Percentiles rank a stretch among this genome's conserved stretches.
phyloP scores from a whole-genome alignment of 169 alveolate genomes.

The Pseudocohnilembus persalinus region DNA sequence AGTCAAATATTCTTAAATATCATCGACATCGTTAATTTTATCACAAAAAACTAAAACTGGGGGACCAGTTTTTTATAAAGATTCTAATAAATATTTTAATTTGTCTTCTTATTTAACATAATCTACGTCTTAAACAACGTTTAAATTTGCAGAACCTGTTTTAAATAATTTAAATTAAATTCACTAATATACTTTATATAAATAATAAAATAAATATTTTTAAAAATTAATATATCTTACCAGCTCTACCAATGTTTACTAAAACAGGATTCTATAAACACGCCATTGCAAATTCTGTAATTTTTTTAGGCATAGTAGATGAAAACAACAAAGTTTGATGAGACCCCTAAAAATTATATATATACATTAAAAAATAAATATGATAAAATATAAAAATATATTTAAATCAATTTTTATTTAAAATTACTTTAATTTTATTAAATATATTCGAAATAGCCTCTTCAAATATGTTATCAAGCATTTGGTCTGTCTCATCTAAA shows the following conservation, averaged over 20 bases:
- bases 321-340: conserved; percentile 95
- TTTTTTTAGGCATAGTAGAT: conserved; percentile 97
- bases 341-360: conserved; percentile 41
- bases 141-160: conserved; percentile 92
- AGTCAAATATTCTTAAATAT: conserved; percentile 89
- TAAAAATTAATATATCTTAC: too few species aligned
- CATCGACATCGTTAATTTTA: conserved; percentile 94
- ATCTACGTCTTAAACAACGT: conserved; percentile 93
- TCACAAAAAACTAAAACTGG: conserved; percentile 95
- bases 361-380: conserved; percentile 41
- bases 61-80: conserved; percentile 95
- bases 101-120: conserved; percentile 92
- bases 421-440: conserved; percentile 83
- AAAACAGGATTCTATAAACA: conserved; percentile 91
- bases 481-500: conserved; percentile 98
- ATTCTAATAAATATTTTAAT: conserved; percentile 83
- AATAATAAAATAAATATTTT: too few species aligned
- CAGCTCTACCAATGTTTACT: conserved; percentile 94
- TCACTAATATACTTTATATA: too few species aligned
- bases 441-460: conserved; percentile 93
- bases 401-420: conserved; percentile 16
- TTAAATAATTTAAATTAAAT: too few species aligned
- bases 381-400: conserved; percentile 30
- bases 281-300: conserved; percentile 95
- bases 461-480: conserved; percentile 97